Evolutionary conservation across 495 filamentous ascomycete species (phyloP), one percentile per base, ranked within the genome.

Genomic region (Aeminium ludgeri): DNA sequence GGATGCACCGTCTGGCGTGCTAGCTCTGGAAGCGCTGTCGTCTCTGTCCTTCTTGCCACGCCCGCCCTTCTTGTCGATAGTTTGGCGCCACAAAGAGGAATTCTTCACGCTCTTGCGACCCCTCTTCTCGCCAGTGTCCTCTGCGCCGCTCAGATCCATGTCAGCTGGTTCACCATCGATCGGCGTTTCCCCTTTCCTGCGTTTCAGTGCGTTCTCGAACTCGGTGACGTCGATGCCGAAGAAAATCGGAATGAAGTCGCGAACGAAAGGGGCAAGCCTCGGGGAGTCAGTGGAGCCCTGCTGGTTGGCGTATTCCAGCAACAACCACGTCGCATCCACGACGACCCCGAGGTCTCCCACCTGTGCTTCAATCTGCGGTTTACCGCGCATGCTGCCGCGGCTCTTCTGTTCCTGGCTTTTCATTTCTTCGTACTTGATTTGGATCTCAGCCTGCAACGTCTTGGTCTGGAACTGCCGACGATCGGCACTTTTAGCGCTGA

Each of bases 401-500:
- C 32, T 45, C 28, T 70, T 67, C 51, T 71, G 69, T 23, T 75
- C 69, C 37, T 74, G 58, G 38, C 74, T 79, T 41, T 74, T 72
- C 48, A 84, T 76, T 53, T 92, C 83, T 50, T 96, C 85, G 47
- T 83, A 78, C 56, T 82, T 91, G 30, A 76, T 78, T 52, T 83
- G 79, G 50, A 95, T 83, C 38, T 87, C 74, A 41, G 80, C 78
- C 36, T 83, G 75, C 4, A 96, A 70, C 41, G 80, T 75, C 63
- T 95, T 96, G 0, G 78, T 72, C 32, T 83, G 73, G 40, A 94
- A 86, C 40, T 82, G 76, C 35, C 84, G 83, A 66, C 94, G 94
- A 62, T 96, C 87, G 8, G 68, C 72, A 23, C 66, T 64, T 60
- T 86, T 92, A 48, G 78, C 77, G 28, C 78, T 76, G 44, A 40